Base-by-base conservation (phyloP, 1,284 basidiomycete genomes). In the Ganoderma lucidum region DNA sequence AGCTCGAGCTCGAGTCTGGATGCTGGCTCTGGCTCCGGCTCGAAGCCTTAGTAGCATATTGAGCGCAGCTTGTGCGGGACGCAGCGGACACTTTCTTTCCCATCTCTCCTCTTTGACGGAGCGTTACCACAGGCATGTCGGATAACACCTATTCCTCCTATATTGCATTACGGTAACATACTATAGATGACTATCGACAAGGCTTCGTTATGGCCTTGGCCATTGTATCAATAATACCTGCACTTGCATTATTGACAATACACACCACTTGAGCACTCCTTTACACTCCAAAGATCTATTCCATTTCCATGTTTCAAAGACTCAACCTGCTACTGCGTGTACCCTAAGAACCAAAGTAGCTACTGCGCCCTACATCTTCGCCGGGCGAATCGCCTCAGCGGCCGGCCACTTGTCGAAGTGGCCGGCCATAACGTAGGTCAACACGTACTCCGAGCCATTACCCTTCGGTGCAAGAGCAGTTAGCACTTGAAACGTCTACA, bases 221-320 rank as follows among this genome's bases (percentile, higher is more conserved):
- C 69, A 70, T 63, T 73, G 72, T 73, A 73, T 68, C 72, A 73
- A 73, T 73, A 73, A 69, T 73, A 19, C 58, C 70, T 69, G 66
- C 69, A 68, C 61, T 61, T 42, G 39, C 39, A 41, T 42, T 41
- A 64, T 62, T 66, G 64, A 60, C 55, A 62, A 73, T 60, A 70
- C 41, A 67, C 70, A 59, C 70, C 64, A 56, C 30, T 56, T 35
- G 53, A 32, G 9, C 32, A 23, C 53, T 30, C 32, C 15, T 56
- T 35, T 35, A 56, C 53, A 55, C 10, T n/a, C n/a, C 17, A n/a
- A 48, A 3, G 9, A 19, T 48, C 8, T 1, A n/a, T 23, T n/a
- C n/a, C 19, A n/a, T n/a, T 10, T 6, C 39, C 39, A 9, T 41
- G 39, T 41, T 41, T 41, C 6, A 41, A 10, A 23, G 23, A 9